These are phyloP conservation scores for Phytophthora meadii DNA, from an alignment of 352 stramenopile species.

Conservation along the genomic window DNA sequence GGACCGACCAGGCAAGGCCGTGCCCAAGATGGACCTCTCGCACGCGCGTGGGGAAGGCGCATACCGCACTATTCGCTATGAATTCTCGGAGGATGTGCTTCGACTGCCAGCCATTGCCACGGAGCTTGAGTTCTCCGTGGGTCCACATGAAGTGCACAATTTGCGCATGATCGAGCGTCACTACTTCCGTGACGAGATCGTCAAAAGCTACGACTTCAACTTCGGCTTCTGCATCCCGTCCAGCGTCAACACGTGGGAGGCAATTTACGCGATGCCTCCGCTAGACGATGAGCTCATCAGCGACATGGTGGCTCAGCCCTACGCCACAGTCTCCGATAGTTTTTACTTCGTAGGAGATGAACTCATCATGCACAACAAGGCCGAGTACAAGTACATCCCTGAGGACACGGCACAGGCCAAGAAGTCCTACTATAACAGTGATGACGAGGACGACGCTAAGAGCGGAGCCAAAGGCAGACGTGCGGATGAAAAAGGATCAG, in stretches of 20 bases:
- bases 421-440: slow-evolving; percentile 90
- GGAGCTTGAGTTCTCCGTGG: slow-evolving; percentile 94
- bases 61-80: slow-evolving; percentile 95
- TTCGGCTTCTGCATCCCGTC: slow-evolving; percentile 97
- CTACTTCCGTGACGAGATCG: slow-evolving; percentile 95
- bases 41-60: slow-evolving; percentile 89
- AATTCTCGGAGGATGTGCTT: slow-evolving; percentile 94
- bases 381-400: slow-evolving; percentile 94
- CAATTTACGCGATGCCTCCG: slow-evolving; percentile 94
- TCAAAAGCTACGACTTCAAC: slow-evolving; percentile 96
- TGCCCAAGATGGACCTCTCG: slow-evolving; percentile 86
- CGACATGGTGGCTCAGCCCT: slow-evolving; percentile 94
- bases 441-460: slow-evolving; percentile 81
- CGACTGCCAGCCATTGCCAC: slow-evolving; percentile 90
- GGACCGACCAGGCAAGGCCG: slow-evolving; percentile 65
- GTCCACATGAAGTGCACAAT: slow-evolving; percentile 87
- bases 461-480: slow-evolving; percentile 56
- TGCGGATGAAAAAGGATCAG: slow-evolving; percentile 68
- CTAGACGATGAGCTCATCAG: slow-evolving; percentile 94
- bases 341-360: slow-evolving; percentile 97
- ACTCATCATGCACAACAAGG: slow-evolving; percentile 97
- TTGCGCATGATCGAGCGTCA: slow-evolving; percentile 97
- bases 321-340: slow-evolving; percentile 94
- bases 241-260: slow-evolving; percentile 96
- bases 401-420: slow-evolving; percentile 92